Base-by-base conservation (phyloP, 2,329 filamentous ascomycete genomes). In the Colletotrichum ledebouriae region DNA sequence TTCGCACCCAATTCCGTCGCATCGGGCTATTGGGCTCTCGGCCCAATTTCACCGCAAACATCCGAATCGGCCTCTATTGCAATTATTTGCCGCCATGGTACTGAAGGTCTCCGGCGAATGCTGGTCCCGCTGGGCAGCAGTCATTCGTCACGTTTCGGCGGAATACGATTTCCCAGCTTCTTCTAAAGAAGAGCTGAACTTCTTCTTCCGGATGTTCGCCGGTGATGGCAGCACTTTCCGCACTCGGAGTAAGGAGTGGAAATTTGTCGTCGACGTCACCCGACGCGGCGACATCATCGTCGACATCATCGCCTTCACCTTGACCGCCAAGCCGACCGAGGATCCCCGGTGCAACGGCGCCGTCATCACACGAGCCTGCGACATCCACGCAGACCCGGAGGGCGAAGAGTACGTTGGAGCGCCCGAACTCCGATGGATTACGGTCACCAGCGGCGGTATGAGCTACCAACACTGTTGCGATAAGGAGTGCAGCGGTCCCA, bases 181-280 rank as follows among this genome's bases (percentile, higher is more conserved):
- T 1, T 57, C 17, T 6, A 3, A 9, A 4, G 37, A 20, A 2
- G 22, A 59, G 15, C 57, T 69, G 3, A 42, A 42, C 5, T 17
- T 17, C 1, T 15, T 58, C 25, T 34, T 69, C 11, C 20, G 34
- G 2, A 42, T 49, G n/a, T 62, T 58, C 20, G 5, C 6, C 2
- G 67, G 67, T 2, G n/a, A 53, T 2, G 62, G 67, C 17, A 69
- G 52, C 44, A 66, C 62, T 17, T 65, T 69, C 37, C 50, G 61
- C 1, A 12, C 52, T n/a, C 39, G 44, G 4, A 37, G 37, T 1
- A 44, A 53, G 1, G 6, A 7, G 0, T 62, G 52, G 50, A 61
- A 58, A 6, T 61, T 69, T 13, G 39, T 66, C 9, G 17, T 69
- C 29, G 67, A 69, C 5, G 52, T 58, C 1, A 42, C 58, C 7